Base-by-base conservation (phyloP, 2,329 filamentous ascomycete genomes). In the Clarireedia paspali region DNA sequence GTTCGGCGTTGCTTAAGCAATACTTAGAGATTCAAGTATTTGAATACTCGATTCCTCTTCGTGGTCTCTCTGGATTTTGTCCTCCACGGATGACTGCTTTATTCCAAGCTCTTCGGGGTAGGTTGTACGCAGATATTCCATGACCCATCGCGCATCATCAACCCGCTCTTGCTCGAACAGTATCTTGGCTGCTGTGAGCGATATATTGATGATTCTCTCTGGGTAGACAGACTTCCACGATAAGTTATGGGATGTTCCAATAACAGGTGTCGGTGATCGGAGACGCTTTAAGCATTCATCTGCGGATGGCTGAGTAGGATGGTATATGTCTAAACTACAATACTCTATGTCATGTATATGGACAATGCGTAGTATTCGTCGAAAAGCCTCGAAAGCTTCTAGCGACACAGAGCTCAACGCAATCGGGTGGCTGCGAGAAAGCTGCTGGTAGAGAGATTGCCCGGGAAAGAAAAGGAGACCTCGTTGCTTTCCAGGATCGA, bases 1-100 rank as follows among this genome's bases (percentile, higher is more conserved):
- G 7, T 17, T 34, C 26, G 1, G 12, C 12, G 3, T 23, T 30
- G 6, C 15, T 60, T 45, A 63, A 17, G 59, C 53, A 44, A 65
- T 44, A 39, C 53, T 59, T 6, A 64, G 49, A 17, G 51, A 47
- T 30, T 63, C 63, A 30, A 68, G 51, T 20, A 67, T 44, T 48
- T 64, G 57, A 26, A 68, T 56, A 51, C 58, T 64, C 27, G 62
- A 60, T 9, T 64, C 64, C 45, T 68, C 65, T 24, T 63, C 61
- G 20, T 60, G 58, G 7, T 57, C 59, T 26, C 59, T 17, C 36
- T 55, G 36, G 15, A 39, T 47, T n/a, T 30, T 52, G n/a, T 42
- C 9, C n/a, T 20, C 45, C 15, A 15, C 45, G 2, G n/a, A 50
- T 26, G 60, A 55, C 15, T 58, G 58, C 20, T 57, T 47, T 9